A percentile compares a stretch with the other conserved stretches of the same genome.
Evolutionary conservation across 345 rosid species (phyloP).

Genomic region (Eucalyptus microcorys): DNA sequence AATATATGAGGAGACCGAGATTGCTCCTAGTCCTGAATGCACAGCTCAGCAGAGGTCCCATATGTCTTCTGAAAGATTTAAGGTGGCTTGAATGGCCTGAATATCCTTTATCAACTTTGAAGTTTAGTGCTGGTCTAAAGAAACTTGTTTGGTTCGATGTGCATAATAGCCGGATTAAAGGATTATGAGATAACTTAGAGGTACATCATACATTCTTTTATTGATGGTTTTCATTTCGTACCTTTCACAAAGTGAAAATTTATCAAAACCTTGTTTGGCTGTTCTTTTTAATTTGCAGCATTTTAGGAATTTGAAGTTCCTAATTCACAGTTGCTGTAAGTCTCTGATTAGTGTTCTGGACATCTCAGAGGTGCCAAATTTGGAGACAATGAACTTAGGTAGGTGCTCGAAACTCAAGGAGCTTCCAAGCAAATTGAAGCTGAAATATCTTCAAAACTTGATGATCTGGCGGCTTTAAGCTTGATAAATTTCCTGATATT

Average conservation of each 20-base stretch:
- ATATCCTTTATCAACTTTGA: not conserved
- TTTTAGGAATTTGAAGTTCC: not conserved
- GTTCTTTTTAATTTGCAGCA: not conserved
- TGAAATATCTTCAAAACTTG: no score
- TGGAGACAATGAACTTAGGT: no score
- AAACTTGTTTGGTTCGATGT: not conserved
- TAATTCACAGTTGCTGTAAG: not conserved
- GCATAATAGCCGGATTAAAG: not conserved
- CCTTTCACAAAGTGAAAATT: not conserved
- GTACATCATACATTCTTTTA: not conserved
- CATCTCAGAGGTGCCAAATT: no score
- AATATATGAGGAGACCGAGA: no score
- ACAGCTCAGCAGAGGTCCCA: fast-evolving
- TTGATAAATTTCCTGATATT: not conserved
- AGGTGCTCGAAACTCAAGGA: not conserved
- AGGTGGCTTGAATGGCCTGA: not conserved
- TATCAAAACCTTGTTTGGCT: not conserved
- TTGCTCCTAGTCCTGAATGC: no score
- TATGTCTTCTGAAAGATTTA: not conserved
- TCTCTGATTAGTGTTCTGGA: not conserved
- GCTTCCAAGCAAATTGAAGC: not conserved
- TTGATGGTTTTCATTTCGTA: not conserved
- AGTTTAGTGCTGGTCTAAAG: not conserved
- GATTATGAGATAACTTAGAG: not conserved
- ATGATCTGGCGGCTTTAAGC: not conserved